Conservation (phyloP, 1,139 yeast genomes). For the Zygoascus meyerae region DNA sequence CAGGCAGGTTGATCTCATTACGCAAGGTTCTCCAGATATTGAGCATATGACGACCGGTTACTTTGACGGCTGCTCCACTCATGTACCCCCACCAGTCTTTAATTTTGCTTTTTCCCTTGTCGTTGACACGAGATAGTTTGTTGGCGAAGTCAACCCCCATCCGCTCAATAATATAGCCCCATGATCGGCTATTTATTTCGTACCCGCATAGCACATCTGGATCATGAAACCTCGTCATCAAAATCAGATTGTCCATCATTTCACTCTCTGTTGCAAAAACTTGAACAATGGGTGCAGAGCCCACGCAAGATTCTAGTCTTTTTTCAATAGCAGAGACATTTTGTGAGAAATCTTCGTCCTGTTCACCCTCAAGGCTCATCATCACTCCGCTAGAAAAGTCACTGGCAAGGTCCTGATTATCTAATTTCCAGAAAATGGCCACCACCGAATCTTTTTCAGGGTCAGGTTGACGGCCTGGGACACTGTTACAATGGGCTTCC, state of each 20-base stretch:
- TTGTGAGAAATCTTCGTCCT: too few species aligned
- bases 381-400: slow-evolving; percentile 23
- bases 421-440: slow-evolving; percentile 55
- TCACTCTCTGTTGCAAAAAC: slow-evolving; percentile 47
- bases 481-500: slow-evolving; percentile 62
- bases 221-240: slow-evolving; percentile 57
- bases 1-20: slow-evolving; percentile 54
- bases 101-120: slow-evolving; percentile 37
- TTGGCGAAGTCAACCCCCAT: slow-evolving; percentile 46
- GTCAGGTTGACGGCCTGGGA: slow-evolving; percentile 52
- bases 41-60: slow-evolving; percentile 75
- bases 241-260: slow-evolving; percentile 50
- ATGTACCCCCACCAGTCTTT: slow-evolving; percentile 80
- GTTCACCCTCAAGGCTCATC: not conserved
- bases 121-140: slow-evolving; percentile 41
- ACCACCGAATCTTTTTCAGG: slow-evolving; percentile 55
- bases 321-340: slow-evolving; percentile 16
- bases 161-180: slow-evolving; percentile 86
- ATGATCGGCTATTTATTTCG: slow-evolving; percentile 72
- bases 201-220: slow-evolving; percentile 88
- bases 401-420: slow-evolving; percentile 16
- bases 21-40: slow-evolving; percentile 79
- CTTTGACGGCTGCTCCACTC: slow-evolving; percentile 61
- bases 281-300: slow-evolving; percentile 13
- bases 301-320: slow-evolving; percentile 12